Evolutionary conservation across 768 basidiomycete genomes (phyloP), one percentile per base, ranked within the genome.

Genomic region (Boletus coccyginus): DNA sequence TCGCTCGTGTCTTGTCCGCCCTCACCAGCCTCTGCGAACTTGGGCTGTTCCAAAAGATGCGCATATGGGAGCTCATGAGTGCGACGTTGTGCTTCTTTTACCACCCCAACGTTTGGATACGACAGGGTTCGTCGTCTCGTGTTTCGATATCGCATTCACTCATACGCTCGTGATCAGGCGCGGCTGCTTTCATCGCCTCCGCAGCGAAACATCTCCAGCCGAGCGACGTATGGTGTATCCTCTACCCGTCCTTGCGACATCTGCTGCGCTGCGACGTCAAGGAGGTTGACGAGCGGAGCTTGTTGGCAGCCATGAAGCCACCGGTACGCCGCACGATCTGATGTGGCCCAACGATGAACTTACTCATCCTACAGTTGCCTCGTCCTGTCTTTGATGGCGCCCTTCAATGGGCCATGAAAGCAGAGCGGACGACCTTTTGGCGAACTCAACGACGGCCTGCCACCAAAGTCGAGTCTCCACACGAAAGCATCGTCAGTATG

Each of bases 11-110:
- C 0, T 75, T 99, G n/a, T 78, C 81, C 0, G 85, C 94, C 3
- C 77, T 98, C 54, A 92, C 92, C 0, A 93, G 88, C 64, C 79
- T 98, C 16, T 92, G 92, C 59, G 92, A 95, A 67, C 79, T 97
- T 9, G 91, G 92, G 0, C 73, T 98, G 4, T 91, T 98, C 72
- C 87, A 90, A 71, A 94, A 93, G 72, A 91, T 92, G 85, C 83
- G 90, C n/a, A 86, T 97, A 55, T 98, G 97, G 95, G 97, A 98
- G 63, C 77, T 98, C 36, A 92, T 96, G 85, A 90, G 88, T 51
- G 86, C 87, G 0, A 87, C 88, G 0, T 74, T 94, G 32, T 91
- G 91, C 1, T 95, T 98, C 71, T 74, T 98, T 49, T 96, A 92
- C 62, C 97, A 99, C 70, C 96, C 97, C 0, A 95, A 97, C 68